Percentiles rank a stretch among this genome's conserved stretches.
phyloP scores from a whole-genome alignment of 805 yeast species.

The Candida oleophila region DNA sequence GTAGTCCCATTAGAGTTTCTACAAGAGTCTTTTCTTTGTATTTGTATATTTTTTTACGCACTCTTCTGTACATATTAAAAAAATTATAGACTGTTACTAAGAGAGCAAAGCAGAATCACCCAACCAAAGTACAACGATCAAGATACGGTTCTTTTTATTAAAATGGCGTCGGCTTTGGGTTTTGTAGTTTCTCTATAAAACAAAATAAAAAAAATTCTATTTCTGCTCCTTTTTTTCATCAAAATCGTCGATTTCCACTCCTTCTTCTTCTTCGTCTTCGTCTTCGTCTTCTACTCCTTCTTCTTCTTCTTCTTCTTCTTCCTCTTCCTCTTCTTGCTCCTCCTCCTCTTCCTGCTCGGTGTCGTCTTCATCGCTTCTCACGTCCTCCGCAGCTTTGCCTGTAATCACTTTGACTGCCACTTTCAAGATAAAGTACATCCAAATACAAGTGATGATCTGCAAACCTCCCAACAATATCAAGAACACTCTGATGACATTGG shows the following conservation, averaged over 20 bases:
- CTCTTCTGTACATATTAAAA: too few relatives aligned
- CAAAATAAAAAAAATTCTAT: slow-evolving; percentile 21
- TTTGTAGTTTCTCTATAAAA: not conserved
- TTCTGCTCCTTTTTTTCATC: slow-evolving; percentile 24
- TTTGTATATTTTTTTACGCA: too few relatives aligned
- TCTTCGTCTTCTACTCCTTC: slow-evolving; percentile 13
- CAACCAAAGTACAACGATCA: too few relatives aligned
- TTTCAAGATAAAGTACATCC: slow-evolving; percentile 73
- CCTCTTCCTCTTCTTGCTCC: slow-evolving; percentile 12
- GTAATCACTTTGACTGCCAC: slow-evolving; percentile 69
- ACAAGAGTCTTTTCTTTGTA: too few relatives aligned
- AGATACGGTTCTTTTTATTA: not conserved
- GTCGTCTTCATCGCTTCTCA: slow-evolving; percentile 79
- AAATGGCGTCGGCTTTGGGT: not conserved
- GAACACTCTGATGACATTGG: slow-evolving; percentile 45
- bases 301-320: slow-evolving; percentile 23
- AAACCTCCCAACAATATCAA: slow-evolving; percentile 58
- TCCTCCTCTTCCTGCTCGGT: slow-evolving; percentile 30
- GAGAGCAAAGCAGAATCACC: too few relatives aligned
- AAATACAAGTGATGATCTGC: slow-evolving; percentile 62
- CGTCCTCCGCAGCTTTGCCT: slow-evolving; percentile 77
- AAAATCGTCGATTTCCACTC: slow-evolving; percentile 12
- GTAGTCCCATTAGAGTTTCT: too few relatives aligned
- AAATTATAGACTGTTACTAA: too few relatives aligned
- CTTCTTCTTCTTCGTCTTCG: slow-evolving; percentile 15